Evolutionary conservation across 2,329 filamentous ascomycete species (phyloP).

Genomic region (Ceratocystis huliohia): DNA sequence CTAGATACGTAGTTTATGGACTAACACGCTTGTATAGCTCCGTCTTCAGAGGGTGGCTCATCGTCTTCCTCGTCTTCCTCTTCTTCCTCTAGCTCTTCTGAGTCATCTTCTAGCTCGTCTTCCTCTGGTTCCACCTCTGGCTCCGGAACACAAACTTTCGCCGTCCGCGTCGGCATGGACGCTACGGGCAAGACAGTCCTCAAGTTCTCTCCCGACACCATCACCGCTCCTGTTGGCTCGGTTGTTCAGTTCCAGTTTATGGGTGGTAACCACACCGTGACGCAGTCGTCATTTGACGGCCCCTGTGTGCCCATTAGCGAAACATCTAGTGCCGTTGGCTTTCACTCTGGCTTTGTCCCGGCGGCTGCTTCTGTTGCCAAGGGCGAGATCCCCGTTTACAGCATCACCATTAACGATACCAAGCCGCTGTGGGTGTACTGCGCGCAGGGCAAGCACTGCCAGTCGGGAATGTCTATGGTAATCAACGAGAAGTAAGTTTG

Average conservation of each 20-base stretch:
- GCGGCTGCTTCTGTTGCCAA: constrained; percentile 40
- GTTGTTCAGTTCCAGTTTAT: constrained; percentile 57
- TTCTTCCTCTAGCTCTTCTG: background rate
- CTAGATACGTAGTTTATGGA: too few species aligned
- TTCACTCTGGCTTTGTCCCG: constrained; percentile 57
- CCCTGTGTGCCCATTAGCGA: constrained; percentile 42
- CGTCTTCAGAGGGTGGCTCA: background rate
- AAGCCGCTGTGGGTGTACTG: constrained; percentile 72
- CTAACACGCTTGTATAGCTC: constrained; percentile 4
- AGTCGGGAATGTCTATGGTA: constrained; percentile 61
- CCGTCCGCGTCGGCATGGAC: constrained; percentile 47
- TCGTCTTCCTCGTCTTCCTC: background rate
- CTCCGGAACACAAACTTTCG: constrained; percentile 17
- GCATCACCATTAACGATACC: constrained; percentile 53
- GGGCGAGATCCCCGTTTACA: constrained; percentile 53
- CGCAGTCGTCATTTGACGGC: constrained; percentile 60
- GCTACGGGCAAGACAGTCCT: constrained; percentile 39
- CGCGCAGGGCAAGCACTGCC: constrained; percentile 60
- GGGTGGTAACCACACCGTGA: constrained; percentile 63
- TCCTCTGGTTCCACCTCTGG: background rate
- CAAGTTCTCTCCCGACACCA: constrained; percentile 52
- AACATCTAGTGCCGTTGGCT: constrained; percentile 41
- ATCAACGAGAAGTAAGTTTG: constrained; percentile 57
- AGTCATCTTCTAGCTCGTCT: background rate
- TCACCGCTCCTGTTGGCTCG: constrained; percentile 55